Conservation (phyloP, 495 filamentous ascomycete species). For the Hypoxylon cercidicola region DNA sequence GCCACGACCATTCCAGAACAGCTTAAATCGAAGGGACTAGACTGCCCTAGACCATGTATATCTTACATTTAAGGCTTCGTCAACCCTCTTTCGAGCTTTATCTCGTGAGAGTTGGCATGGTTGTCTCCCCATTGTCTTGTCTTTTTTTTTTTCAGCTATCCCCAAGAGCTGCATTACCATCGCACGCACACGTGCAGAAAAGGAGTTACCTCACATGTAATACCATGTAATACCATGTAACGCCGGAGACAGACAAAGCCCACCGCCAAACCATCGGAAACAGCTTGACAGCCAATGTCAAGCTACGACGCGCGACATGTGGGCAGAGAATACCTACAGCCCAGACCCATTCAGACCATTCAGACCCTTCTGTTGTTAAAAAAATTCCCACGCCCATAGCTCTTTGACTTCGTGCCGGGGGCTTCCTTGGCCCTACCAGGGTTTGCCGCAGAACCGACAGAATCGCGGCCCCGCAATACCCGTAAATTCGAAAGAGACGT, state of each 20-base stretch:
- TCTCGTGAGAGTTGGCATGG: constrained; percentile 7
- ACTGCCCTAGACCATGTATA: constrained; percentile 17
- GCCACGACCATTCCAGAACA: constrained; percentile 23
- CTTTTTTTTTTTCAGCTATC: too few species aligned
- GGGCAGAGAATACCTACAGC: constrained; percentile 20
- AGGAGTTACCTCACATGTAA: neutral
- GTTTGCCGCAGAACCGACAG: neutral
- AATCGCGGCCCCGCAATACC: constrained; percentile 8
- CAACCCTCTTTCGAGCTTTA: neutral
- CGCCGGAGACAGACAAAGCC: neutral
- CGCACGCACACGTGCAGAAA: too few species aligned
- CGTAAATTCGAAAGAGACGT: neutral
- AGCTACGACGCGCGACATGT: constrained; percentile 30
- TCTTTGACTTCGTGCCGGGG: neutral
- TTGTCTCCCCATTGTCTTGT: constrained; percentile 3
- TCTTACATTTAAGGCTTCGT: neutral
- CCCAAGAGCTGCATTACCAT: too few species aligned
- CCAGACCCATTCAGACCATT: constrained; percentile 31
- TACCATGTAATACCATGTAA: constrained; percentile 6
- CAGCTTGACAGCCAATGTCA: constrained; percentile 29
- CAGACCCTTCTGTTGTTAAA: too few species aligned
- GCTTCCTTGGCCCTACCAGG: constrained; percentile 2
- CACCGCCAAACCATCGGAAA: constrained; percentile 30
- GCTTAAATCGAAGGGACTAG: neutral
- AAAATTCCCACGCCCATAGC: constrained; percentile 10